phyloP scores from a whole-genome alignment of 768 basidiomycete species.

The Sistotremastrum niveocremeum region DNA sequence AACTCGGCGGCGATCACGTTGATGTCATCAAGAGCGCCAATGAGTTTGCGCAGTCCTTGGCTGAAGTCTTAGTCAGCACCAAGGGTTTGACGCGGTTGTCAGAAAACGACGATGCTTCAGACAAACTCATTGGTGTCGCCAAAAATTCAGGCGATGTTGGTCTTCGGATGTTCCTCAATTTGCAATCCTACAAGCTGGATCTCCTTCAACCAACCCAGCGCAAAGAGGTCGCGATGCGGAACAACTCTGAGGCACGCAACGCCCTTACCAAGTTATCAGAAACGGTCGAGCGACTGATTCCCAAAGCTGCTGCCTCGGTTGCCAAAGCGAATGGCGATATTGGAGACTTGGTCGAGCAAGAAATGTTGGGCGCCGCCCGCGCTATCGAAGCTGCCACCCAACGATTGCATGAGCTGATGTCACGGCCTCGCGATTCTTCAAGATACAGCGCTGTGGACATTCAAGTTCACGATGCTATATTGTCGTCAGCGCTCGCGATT shows the following conservation, averaged over 20 bases:
- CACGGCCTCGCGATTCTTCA: slow-evolving; percentile 75
- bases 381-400: slow-evolving; percentile 91
- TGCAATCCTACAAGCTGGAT: slow-evolving; percentile 92
- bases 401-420: slow-evolving; percentile 82
- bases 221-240: slow-evolving; percentile 79
- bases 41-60: slow-evolving; percentile 85
- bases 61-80: slow-evolving; percentile 85
- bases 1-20: slow-evolving; percentile 86
- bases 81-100: slow-evolving; percentile 93
- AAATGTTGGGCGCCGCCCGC: slow-evolving; percentile 86
- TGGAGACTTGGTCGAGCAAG: slow-evolving; percentile 90
- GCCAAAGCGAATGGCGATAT: slow-evolving; percentile 82
- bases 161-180: slow-evolving; percentile 84
- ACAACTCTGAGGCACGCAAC: slow-evolving; percentile 73
- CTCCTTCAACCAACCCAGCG: slow-evolving; percentile 59
- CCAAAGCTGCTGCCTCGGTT: slow-evolving; percentile 61
- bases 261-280: slow-evolving; percentile 80
- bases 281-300: slow-evolving; percentile 71
- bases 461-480: slow-evolving; percentile 96
- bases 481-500: slow-evolving; percentile 87
- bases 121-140: slow-evolving; percentile 77
- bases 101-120: slow-evolving; percentile 81
- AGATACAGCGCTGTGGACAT: slow-evolving; percentile 85
- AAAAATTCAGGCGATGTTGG: slow-evolving; percentile 81
- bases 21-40: slow-evolving; percentile 97